Percentiles rank a stretch among this genome's conserved stretches.
Evolutionary conservation across 2,329 filamentous ascomycete species (phyloP).

Genomic region (Sarocladium kiliense): DNA sequence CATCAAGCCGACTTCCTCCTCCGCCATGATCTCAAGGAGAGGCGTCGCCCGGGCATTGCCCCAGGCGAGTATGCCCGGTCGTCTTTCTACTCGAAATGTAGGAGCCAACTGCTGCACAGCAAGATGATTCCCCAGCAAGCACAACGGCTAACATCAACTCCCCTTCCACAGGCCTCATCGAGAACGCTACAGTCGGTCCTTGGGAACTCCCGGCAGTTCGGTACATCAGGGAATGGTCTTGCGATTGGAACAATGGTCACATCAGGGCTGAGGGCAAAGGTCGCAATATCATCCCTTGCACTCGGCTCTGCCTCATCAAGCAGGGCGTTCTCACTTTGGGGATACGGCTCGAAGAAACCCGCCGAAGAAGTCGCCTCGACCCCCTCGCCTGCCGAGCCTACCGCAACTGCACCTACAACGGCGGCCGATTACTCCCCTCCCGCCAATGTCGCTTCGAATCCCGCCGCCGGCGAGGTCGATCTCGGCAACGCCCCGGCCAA

Average conservation of each 20-base stretch:
- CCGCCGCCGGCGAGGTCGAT: constrained; percentile 12
- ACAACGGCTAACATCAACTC: not conserved
- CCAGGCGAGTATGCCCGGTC: constrained; percentile 21
- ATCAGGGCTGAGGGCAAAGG: not conserved
- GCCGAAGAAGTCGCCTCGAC: constrained; percentile 14
- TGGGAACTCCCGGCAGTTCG: constrained; percentile 29
- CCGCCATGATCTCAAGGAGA: constrained; percentile 41
- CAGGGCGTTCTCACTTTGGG: constrained; percentile 30
- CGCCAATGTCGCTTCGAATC: constrained; percentile 13
- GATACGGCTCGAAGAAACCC: constrained; percentile 17
- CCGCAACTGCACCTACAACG: constrained; percentile 11
- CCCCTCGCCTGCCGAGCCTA: constrained; percentile 12
- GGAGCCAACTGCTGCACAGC: not conserved
- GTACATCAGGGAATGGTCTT: constrained; percentile 23
- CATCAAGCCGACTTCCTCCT: constrained; percentile 13
- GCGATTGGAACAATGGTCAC: constrained; percentile 15
- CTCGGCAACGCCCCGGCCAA: constrained; percentile 18
- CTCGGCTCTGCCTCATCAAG: constrained; percentile 25
- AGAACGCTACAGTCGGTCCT: constrained; percentile 24
- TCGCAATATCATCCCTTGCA: constrained; percentile 15
- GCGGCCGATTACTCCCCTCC: constrained; percentile 16
- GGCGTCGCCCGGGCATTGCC: constrained; percentile 35
- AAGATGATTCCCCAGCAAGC: not conserved
- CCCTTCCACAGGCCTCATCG: constrained; percentile 11
- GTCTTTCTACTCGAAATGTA: not conserved